A percentile compares a stretch with the other conserved stretches of the same genome.
These are phyloP conservation scores for Alternaria brassicae DNA, from an alignment of 2,329 filamentous ascomycete genomes.

Conservation along the genomic window DNA sequence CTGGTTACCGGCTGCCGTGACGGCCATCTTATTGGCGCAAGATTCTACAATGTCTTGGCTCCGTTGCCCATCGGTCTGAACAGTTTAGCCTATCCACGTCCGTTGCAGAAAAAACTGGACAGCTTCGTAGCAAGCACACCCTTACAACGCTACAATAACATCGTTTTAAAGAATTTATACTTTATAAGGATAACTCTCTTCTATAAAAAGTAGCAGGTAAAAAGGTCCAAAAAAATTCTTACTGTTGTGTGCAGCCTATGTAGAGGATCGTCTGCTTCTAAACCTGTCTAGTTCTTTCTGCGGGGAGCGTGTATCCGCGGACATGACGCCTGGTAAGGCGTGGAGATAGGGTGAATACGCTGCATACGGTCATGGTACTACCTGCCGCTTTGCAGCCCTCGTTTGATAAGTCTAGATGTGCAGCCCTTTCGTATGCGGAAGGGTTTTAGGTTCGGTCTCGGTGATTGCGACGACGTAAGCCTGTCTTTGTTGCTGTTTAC, in stretches of 20 bases:
- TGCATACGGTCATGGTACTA: neutral
- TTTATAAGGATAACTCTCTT: too few relatives aligned
- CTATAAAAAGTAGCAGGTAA: too few relatives aligned
- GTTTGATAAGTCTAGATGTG: neutral
- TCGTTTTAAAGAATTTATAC: too few relatives aligned
- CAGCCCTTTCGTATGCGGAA: slow-evolving; percentile 6
- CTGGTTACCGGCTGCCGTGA: neutral
- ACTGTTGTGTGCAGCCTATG: too few relatives aligned
- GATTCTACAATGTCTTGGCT: neutral
- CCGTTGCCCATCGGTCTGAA: neutral
- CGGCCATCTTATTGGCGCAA: neutral
- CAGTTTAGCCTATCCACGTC: neutral
- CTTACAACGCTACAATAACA: too few relatives aligned
- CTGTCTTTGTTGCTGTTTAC: neutral
- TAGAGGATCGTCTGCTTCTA: too few relatives aligned
- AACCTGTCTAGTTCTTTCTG: too few relatives aligned
- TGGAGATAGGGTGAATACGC: neutral
- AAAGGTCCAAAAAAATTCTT: too few relatives aligned
- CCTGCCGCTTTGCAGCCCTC: neutral
- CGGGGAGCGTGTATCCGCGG: too few relatives aligned
- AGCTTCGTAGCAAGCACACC: too few relatives aligned
- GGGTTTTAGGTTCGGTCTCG: neutral
- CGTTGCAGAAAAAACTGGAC: too few relatives aligned
- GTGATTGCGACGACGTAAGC: neutral
- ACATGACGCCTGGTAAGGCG: neutral